Conservation (phyloP, 148 eudicot species). For the Nyssa sinensis region DNA sequence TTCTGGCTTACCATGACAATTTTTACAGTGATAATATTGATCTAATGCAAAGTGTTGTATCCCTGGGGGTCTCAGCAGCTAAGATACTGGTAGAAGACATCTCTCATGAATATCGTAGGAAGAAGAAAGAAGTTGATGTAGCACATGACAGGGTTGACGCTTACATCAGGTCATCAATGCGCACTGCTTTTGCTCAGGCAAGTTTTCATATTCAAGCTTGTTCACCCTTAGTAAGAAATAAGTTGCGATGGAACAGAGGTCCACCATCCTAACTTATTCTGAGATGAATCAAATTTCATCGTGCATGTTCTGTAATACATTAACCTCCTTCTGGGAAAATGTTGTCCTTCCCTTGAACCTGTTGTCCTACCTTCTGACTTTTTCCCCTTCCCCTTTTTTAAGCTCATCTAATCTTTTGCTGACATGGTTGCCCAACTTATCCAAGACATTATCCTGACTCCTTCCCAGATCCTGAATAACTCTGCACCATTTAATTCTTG, state of each 20-base stretch:
- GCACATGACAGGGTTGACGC: conserved; percentile 65
- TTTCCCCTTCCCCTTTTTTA: too few relatives aligned
- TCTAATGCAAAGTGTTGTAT: conserved; percentile 65
- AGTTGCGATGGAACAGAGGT: background rate
- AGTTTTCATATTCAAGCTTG: conserved; percentile 11
- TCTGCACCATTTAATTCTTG: background rate
- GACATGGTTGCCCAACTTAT: too few relatives aligned
- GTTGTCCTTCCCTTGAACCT: background rate
- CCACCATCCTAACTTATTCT: background rate
- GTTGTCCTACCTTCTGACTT: too few relatives aligned
- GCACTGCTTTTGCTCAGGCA: conserved; percentile 72
- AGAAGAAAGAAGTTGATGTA: conserved; percentile 56
- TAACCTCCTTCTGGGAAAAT: background rate
- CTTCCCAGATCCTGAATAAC: background rate
- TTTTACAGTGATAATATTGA: conserved; percentile 59
- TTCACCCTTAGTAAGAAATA: background rate
- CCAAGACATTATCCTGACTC: background rate
- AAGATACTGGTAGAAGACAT: conserved; percentile 58
- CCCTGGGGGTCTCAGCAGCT: conserved; percentile 61
- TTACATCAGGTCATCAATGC: conserved; percentile 79
- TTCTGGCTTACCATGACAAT: conserved; percentile 68
- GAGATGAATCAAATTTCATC: background rate
- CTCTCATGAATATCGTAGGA: conserved; percentile 57
- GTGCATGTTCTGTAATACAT: background rate
- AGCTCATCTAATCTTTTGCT: too few relatives aligned